Evolutionary conservation across 2,329 filamentous ascomycete genomes (phyloP), one percentile per base, ranked within the genome.

Genomic region (Pseudogymnoascus sp.): DNA sequence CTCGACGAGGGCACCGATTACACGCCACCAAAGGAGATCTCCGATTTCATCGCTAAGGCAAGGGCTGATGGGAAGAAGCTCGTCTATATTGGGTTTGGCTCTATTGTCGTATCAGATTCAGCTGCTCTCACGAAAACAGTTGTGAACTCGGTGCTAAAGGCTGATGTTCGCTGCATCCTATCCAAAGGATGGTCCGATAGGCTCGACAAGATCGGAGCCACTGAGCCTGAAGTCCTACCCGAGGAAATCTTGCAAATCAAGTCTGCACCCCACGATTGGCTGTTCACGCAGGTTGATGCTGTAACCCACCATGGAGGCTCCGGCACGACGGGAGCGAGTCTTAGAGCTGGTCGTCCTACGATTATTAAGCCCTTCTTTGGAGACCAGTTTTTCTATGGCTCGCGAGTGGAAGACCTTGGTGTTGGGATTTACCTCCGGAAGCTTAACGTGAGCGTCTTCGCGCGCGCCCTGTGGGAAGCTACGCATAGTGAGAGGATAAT

Each of bases 101-200:
- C 92, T 4, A 96, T 99, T 67, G 91, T 97, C 19, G 92, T 99
- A 30, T 87, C 89, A 1, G 91, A 99, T 71, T 91, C 93, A 2
- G 86, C 84, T 62, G 91, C 91, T 67, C 84, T 99, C 77, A 97
- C 92, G 5, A 86, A 89, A 69, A 92, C 93, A n/a, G 90, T 99
- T 5, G 88, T 97, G 39, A 91, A 96, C 65, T 92, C 92, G 0
- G 92, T 99, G 0, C 76, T 87, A 58, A 95, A 92, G 73, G 91
- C 94, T 1, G 94, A 96, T 69, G 92, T 99, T 4, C 87, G 93
- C 65, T 97, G 94, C 73, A 92, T 99, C 64, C 78, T 99, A 8
- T 96, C 91, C 49, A 97, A 97, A 74, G 94, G 94, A 30, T 99
- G 94, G 94, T 97, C 92, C 1, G 93, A 97, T 72, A 87, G 93